Conservation (phyloP, 106 monocot genomes). For the Triglochin maritima region DNA sequence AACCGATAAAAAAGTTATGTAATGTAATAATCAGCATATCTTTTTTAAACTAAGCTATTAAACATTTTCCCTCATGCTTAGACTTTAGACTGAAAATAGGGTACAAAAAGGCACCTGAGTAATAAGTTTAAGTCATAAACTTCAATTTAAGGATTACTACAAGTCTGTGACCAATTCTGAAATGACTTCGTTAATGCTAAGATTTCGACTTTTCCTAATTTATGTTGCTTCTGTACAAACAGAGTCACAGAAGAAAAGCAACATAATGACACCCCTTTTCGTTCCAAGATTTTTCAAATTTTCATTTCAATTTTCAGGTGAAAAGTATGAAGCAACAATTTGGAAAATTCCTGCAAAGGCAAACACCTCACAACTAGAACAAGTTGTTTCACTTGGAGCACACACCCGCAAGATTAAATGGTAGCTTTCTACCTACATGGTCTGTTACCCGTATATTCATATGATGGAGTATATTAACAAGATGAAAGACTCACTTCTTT, state of each 20-base stretch:
- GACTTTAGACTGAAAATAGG: not conserved
- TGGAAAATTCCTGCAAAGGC: conserved; percentile 85
- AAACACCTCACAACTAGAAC: conserved; percentile 66
- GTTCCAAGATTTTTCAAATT: not conserved
- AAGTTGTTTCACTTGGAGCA: conserved; percentile 65
- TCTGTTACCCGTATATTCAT: not conserved
- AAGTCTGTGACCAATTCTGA: not conserved
- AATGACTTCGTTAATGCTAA: not conserved
- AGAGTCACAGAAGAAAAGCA: not conserved
- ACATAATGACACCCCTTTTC: no score
- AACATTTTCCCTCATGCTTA: not conserved
- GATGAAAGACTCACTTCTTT: no score
- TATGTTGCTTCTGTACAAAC: not conserved
- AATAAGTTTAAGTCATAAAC: not conserved
- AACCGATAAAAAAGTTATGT: not conserved
- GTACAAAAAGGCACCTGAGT: no score
- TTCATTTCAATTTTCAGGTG: conserved; percentile 37
- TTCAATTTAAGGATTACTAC: not conserved
- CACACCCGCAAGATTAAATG: conserved; percentile 72
- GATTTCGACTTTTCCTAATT: not conserved
- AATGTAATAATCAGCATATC: not conserved
- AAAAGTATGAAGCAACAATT: conserved; percentile 74
- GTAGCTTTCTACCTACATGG: conserved; percentile 20
- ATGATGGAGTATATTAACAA: no score
- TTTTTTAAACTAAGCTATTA: not conserved